These are phyloP conservation scores for Conticribra weissflogii DNA, from an alignment of 108 stramenopile species.

Conservation along the genomic window DNA sequence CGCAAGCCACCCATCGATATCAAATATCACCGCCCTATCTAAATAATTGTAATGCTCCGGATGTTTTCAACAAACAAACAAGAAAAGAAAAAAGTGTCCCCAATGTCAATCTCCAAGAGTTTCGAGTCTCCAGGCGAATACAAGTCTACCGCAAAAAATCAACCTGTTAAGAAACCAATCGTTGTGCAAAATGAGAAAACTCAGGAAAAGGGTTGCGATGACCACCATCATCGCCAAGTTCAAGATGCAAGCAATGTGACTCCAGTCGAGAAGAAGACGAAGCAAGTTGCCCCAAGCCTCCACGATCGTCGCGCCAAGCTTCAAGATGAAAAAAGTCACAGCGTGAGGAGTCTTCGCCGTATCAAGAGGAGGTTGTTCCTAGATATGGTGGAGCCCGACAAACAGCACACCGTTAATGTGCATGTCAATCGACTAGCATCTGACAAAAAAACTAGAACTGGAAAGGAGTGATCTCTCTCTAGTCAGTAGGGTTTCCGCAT, in stretches of 20 bases:
- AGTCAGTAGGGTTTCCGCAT: too few species aligned
- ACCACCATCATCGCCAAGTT: not conserved
- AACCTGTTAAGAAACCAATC: not conserved
- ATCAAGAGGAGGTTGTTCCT: conserved; percentile 47
- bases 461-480: conserved; percentile 24
- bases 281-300: not conserved
- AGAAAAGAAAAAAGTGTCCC: not conserved
- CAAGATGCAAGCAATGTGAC: not conserved
- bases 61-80: too few species aligned
- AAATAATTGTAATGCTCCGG: too few species aligned
- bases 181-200: not conserved
- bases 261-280: conserved; percentile 1
- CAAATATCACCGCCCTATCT: too few species aligned
- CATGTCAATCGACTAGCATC: not conserved
- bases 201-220: not conserved
- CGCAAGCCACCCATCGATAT: too few species aligned
- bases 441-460: conserved; percentile 18
- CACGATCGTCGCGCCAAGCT: not conserved
- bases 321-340: conserved; percentile 17
- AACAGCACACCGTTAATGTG: not conserved
- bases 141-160: not conserved
- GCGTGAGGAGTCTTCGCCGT: conserved; percentile 18
- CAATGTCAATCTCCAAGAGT: conserved; percentile 13
- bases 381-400: conserved; percentile 22
- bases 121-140: not conserved